phyloP scores from a whole-genome alignment of 2,329 filamentous ascomycete species.

The Mariannaea sp. region DNA sequence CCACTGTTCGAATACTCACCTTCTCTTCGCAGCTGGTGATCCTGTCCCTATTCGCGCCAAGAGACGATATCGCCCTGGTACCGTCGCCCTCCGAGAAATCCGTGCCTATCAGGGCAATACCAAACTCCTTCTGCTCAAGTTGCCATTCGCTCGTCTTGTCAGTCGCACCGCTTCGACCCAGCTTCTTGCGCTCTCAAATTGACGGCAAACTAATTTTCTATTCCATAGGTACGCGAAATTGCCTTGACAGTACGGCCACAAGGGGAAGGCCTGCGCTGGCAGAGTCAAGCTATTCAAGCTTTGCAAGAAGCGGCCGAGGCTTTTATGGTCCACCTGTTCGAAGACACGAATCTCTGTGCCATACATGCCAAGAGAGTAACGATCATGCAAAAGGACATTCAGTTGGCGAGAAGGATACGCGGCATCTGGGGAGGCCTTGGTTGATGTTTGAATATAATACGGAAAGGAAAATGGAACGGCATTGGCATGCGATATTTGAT shows the following conservation, averaged over 20 bases:
- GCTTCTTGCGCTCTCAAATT: background rate
- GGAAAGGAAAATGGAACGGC: constrained; percentile 20
- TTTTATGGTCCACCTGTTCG: constrained; percentile 94
- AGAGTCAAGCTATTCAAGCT: constrained; percentile 91
- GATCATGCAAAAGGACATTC: constrained; percentile 98
- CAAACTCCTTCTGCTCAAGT: constrained; percentile 80
- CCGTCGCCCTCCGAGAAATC: constrained; percentile 88
- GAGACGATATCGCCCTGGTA: constrained; percentile 76
- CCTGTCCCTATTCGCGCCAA: constrained; percentile 67
- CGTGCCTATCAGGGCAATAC: constrained; percentile 87
- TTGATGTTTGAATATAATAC: constrained; percentile 28
- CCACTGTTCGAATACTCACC: too few relatives aligned
- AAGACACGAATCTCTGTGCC: constrained; percentile 81
- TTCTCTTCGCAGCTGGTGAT: constrained; percentile 65
- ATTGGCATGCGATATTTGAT: constrained; percentile 23
- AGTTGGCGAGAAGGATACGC: constrained; percentile 81
- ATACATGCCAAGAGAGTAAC: constrained; percentile 97
- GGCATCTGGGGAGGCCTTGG: constrained; percentile 75
- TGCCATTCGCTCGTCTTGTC: constrained; percentile 79
- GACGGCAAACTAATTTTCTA: constrained; percentile 14
- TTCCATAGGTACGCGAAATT: constrained; percentile 63
- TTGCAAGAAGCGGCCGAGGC: constrained; percentile 96
- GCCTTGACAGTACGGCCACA: constrained; percentile 66
- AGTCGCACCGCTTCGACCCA: constrained; percentile 23
- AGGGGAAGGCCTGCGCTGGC: constrained; percentile 83